A percentile compares a stretch with the other conserved stretches of the same genome.
Conservation (phyloP, 768 basidiomycete genomes). For the Russula foetens region DNA sequence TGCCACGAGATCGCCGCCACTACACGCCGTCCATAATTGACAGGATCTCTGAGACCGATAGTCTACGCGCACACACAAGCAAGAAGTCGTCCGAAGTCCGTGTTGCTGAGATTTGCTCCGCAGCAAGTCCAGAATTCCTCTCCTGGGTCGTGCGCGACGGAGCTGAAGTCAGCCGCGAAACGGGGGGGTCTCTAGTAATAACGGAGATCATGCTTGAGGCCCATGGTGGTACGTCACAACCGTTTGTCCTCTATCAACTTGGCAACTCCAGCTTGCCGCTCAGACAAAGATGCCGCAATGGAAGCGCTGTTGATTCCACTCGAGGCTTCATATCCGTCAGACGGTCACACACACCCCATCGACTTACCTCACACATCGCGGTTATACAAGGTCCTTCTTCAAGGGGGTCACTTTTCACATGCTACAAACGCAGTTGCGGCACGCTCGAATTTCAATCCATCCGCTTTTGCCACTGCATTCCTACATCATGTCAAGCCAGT, state of each 20-base stretch:
- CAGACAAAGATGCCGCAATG: slow-evolving; percentile 66
- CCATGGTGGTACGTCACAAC: slow-evolving; percentile 58
- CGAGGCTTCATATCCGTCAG: slow-evolving; percentile 45
- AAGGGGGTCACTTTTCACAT: slow-evolving; percentile 84
- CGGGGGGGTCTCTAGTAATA: slow-evolving; percentile 72
- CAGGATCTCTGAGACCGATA: slow-evolving; percentile 66
- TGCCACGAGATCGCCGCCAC: slow-evolving; percentile 76
- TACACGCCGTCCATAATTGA: slow-evolving; percentile 79
- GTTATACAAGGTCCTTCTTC: slow-evolving; percentile 81
- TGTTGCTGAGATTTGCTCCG: slow-evolving; percentile 60
- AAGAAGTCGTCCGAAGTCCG: slow-evolving; percentile 68
- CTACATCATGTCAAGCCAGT: slow-evolving; percentile 46
- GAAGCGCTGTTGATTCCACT: slow-evolving; percentile 54
- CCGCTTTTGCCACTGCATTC: slow-evolving; percentile 52
- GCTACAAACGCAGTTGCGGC: slow-evolving; percentile 45
- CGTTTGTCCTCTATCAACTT: background rate
- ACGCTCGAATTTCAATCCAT: slow-evolving; percentile 47
- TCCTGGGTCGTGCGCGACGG: slow-evolving; percentile 59
- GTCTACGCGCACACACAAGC: slow-evolving; percentile 59
- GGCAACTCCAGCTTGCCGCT: background rate
- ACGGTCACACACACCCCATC: slow-evolving; percentile 57
- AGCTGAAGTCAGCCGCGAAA: slow-evolving; percentile 55
- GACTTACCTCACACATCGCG: slow-evolving; percentile 78
- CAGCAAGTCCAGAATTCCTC: slow-evolving; percentile 70
- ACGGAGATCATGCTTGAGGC: slow-evolving; percentile 79